Evolutionary conservation across 2,329 filamentous ascomycete species (phyloP), one percentile per base, ranked within the genome.

Genomic region (Phaeosphaeriaceae sp.): DNA sequence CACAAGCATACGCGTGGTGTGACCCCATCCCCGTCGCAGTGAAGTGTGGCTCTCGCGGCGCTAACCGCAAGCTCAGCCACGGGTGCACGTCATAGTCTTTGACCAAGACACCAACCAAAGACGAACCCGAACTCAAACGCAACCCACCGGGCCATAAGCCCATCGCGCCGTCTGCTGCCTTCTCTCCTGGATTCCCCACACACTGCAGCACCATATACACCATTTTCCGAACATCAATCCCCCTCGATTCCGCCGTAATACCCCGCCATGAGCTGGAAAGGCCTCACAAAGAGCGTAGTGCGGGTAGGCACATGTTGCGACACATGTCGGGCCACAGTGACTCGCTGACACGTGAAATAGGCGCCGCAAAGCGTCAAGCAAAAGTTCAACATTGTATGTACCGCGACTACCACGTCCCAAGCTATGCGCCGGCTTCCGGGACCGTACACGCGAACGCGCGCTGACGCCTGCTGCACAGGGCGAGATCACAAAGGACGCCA

Each of bases 401-500:
- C 21, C 19, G 11, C 20, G 15, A 20, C 52, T 22, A 42, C 27
- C 47, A 48, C 22, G 15, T 5, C 45, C n/a, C 4, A 22, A 7
- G 36, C 51, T 55, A 58, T 60, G 67, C 68, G 66, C 69, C 58
- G 7, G 48, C 47, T 60, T 60, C 68, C 67, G 69, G 52, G 31
- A 36, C 57, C 22, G 61, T 61, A 60, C 53, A 45, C 48, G 44
- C 36, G n/a, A 15, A 17, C 36, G 36, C 36, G 41, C 41, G 41
- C 72, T 75, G 63, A 75, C 60, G 11, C 21, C 24, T 9, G 47
- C 49, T 54, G 51, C 45, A 57, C 63, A 83, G 81, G 95, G 95
- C 77, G 95, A 98, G 70, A 87, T 94, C 77, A 96, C 93, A 68
- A 97, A 98, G 77, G 95, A 99, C 82, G 84, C 92, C 48, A 90